Evolutionary conservation across 2,329 filamentous ascomycete genomes (phyloP).

Genomic region (Exophiala sp.): DNA sequence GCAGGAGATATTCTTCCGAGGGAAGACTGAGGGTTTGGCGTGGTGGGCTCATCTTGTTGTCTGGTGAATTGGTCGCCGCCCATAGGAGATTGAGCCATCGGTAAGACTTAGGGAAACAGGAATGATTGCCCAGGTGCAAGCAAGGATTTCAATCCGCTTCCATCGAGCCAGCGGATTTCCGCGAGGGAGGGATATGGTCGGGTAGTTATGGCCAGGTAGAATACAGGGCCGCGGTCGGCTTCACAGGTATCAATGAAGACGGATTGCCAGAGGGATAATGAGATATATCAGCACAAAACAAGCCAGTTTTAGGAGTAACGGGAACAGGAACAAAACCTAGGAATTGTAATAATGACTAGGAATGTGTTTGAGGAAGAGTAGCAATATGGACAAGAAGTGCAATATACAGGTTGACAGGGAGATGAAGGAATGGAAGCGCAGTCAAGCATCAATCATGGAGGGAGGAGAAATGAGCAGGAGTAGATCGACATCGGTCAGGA

Average conservation of each 20-base stretch:
- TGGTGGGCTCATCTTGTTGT: slow-evolving; percentile 4
- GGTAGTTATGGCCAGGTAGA: background rate
- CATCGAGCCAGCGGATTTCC: background rate
- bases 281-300: background rate
- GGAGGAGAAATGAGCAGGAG: background rate
- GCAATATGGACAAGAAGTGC: background rate
- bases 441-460: too few species aligned
- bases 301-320: background rate
- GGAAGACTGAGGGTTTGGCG: background rate
- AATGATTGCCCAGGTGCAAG: too few species aligned
- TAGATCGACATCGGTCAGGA: background rate
- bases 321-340: background rate
- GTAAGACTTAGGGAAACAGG: too few species aligned
- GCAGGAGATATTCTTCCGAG: background rate
- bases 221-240: too few species aligned
- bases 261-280: background rate
- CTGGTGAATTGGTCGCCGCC: slow-evolving; percentile 6
- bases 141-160: background rate
- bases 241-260: background rate
- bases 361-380: background rate
- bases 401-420: too few species aligned
- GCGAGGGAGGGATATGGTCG: background rate
- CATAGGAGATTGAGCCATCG: too few species aligned
- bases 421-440: too few species aligned
- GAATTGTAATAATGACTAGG: too few species aligned